Base-by-base conservation (phyloP, 805 yeast species). In the Alloascoidea hylecoeti region DNA sequence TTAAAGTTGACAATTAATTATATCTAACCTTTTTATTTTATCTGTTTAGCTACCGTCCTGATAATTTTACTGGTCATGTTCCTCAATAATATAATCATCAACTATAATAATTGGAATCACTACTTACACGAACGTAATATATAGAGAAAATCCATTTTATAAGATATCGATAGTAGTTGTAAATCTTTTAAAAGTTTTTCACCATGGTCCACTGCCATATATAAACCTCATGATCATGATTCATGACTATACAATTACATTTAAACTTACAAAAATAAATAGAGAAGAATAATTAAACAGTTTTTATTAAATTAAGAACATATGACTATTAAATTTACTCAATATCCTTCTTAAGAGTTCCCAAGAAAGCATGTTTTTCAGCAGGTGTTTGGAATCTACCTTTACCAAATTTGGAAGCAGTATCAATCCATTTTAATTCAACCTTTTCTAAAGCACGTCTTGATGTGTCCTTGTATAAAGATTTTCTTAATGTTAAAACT, bases 341-440 rank as follows among this genome's bases (percentile, higher is more conserved):
- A 65, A 84, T 77, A 70, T 88, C 96, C 80, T 84, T 88, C 95
- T 92, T 92, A 68, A 92, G 81, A 63, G 98, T 89, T 76, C 99
- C 99, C 76, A 88, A 61, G 89, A 92, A 92, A 64, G 98, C 94
- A 64, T 80, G 86, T 88, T 94, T 94, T 79, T 92, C 99, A 68
- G 96, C 97, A 60, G 96, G 95, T 63, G 99, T 92, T 77, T 92
- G 99, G 97, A 92, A 92, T 81, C 98, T 92, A 78, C 98, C 98
- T 85, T 92, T 94, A 82, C 99, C 99, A 88, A 92, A 92, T 74
- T 89, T 88, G 63, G 98, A 92, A 65, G 99, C 95, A 60, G 99
- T 92, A 70, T 92, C 99, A 66, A 92, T 92, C 98, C 97, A 92
- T 75, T 92, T 92, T 72, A 92, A 83, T 78, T 71, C 75, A 55